These are phyloP conservation scores for Pseudodiploospora longispora DNA, from an alignment of 2,329 filamentous ascomycete genomes.

Conservation along the genomic window DNA sequence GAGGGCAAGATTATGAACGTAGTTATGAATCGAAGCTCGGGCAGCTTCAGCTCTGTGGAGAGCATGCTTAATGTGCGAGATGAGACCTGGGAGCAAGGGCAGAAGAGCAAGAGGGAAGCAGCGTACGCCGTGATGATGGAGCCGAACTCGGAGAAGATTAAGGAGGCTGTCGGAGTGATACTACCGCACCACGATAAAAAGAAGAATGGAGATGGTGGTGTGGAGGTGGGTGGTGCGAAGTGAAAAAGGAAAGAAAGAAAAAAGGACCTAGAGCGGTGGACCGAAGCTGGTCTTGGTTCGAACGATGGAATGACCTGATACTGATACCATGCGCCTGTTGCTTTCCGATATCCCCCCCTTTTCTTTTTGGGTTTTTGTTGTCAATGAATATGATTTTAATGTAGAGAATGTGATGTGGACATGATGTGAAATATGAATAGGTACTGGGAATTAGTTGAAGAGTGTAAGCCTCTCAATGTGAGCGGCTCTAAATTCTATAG, in stretches of 20 bases:
- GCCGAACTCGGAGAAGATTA: constrained; percentile 30
- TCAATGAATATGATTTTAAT: too few relatives aligned
- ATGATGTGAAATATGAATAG: too few relatives aligned
- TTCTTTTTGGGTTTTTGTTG: too few relatives aligned
- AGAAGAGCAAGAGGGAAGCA: constrained; percentile 45
- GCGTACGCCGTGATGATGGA: constrained; percentile 44
- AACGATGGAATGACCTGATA: too few relatives aligned
- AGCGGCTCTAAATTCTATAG: too few relatives aligned
- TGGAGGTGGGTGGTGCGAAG: not conserved
- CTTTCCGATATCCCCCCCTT: too few relatives aligned
- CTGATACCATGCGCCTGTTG: too few relatives aligned
- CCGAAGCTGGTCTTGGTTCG: too few relatives aligned
- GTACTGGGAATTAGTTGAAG: too few relatives aligned
- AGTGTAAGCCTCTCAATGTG: too few relatives aligned
- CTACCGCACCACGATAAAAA: constrained; percentile 16
- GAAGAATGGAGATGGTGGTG: not conserved
- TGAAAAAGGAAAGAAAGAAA: not conserved
- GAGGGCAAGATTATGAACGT: constrained; percentile 44
- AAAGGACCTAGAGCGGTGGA: too few relatives aligned
- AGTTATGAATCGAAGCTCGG: constrained; percentile 49
- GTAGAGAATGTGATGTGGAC: too few relatives aligned
- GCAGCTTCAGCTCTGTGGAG: constrained; percentile 44
- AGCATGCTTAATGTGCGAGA: constrained; percentile 42
- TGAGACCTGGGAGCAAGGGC: constrained; percentile 26
- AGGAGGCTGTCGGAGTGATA: constrained; percentile 23